Base-by-base conservation (phyloP, 163 green algal species). In the Chlamydomonas reinhardtii region DNA sequence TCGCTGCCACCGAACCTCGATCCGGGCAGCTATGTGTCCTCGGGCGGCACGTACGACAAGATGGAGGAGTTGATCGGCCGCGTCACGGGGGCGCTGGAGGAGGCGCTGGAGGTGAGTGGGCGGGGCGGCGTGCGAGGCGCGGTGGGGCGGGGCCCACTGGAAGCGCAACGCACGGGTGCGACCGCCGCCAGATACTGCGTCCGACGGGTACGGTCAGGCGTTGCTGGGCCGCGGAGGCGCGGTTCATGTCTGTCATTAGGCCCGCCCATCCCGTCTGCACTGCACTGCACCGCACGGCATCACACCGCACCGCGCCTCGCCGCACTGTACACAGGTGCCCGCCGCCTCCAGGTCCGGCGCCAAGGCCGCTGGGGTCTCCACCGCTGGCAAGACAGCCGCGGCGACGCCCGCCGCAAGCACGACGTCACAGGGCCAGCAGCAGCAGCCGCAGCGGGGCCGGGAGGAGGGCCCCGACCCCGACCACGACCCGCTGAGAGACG, bases 21-120 rank as follows among this genome's bases (percentile, higher is more conserved):
- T n/a, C 31, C 32, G 31, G 20, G n/a, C 82, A 82, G 74, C 37
- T 76, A 70, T 37, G 73, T 76, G 29, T 52, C 54, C 20, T 65
- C 73, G 2, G 48, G 5, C 14, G 74, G 74, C 32, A 56, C 48
- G 1, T 88, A 86, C 73, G 76, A 85, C 22, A 65, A 87, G 68
- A 62, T 92, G 35, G 79, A 89, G 14, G 74, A 90, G 75, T 81
- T 92, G 0, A 66, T 82, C 11, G 32, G 35, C 12, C 43, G 34
- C 0, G 79, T 92, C 12, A 37, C 80, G 20, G 52, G 31, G 20
- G 84, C 69, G 29, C 64, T 92, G 31, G 74, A n/a, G 43, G 71
- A 82, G 35, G 76, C 61, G 20, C 62, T 88, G 22, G 59, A 73
- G 76, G 69, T 16, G 35, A 2, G 71, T 61, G 37, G 71, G 0